phyloP scores from a whole-genome alignment of 148 eudicot genomes.

The Vaccinium darrowii region DNA sequence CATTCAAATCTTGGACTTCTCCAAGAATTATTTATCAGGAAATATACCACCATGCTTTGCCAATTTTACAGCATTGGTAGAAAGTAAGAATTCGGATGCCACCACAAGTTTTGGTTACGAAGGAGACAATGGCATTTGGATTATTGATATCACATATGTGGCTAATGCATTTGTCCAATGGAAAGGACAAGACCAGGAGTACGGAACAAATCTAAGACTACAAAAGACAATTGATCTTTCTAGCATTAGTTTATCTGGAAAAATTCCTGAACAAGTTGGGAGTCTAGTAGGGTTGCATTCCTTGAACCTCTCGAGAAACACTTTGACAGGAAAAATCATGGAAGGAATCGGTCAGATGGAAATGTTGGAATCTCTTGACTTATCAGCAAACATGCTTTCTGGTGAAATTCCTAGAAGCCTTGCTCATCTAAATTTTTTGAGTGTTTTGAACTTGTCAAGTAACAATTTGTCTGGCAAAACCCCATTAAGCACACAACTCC shows the following conservation, averaged over 20 bases:
- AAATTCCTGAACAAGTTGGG: slow-evolving; percentile 17
- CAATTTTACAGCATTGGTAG: slow-evolving; percentile 6
- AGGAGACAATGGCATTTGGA: no score
- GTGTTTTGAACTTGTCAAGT: slow-evolving; percentile 23
- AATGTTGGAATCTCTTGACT: slow-evolving; percentile 24
- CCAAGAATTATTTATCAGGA: slow-evolving; percentile 23
- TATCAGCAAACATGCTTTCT: slow-evolving; percentile 21
- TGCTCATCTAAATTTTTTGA: slow-evolving; percentile 14
- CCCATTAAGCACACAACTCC: no score
- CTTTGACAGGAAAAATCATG: slow-evolving; percentile 19
- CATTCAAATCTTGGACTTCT: slow-evolving; percentile 17
- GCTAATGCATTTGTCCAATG: slow-evolving; percentile 10
- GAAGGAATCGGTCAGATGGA: slow-evolving; percentile 14
- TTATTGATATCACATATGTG: neutral
- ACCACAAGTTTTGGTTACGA: no score
- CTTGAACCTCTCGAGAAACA: slow-evolving; percentile 30
- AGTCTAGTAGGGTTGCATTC: slow-evolving; percentile 17
- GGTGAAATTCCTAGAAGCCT: slow-evolving; percentile 29
- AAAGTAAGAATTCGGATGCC: no score
- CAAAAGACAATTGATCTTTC: slow-evolving; percentile 30
- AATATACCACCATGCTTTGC: neutral
- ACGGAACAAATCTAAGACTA: neutral
- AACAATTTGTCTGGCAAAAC: no score
- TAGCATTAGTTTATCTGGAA: slow-evolving; percentile 14
- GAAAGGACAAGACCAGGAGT: slow-evolving; percentile 21